Base-by-base conservation (phyloP, 1,284 basidiomycete genomes). In the Puccinia horiana region DNA sequence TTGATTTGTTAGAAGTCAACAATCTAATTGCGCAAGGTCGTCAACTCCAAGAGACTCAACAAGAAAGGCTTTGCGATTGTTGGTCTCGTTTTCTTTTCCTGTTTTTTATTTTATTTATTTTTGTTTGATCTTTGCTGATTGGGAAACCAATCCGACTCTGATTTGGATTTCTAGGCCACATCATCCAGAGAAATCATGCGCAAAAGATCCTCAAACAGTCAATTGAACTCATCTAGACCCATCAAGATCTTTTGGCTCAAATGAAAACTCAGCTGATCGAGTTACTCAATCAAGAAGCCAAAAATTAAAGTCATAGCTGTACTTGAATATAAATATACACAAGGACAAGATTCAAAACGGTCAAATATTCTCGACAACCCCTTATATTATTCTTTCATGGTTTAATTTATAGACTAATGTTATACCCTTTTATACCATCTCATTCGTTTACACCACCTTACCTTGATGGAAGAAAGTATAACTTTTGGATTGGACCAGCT, bases 151-250 rank as follows among this genome's bases (percentile, higher is more conserved):
- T 65, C 32, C 16, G 61, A 63, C 18, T 26, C 35, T 2, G 35
- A 61, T 35, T 61, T 42, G 23, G 37, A 61, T 18, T 61, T 8
- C 32, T 16, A 65, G 35, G 35, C 23, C 12, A 65, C 6, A 8
- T 20, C 18, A 32, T n/a, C 29, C 9, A 42, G 32, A 65, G 37
- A 42, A n/a, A n/a, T 8, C 63, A 32, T 40, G 63, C 63, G 63
- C 9, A 65, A 42, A 65, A 18, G 63, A 65, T 65, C 35, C 37
- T 65, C 37, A 65, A 65, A 42, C 14, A 65, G n/a, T 65, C 63
- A 42, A 42, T 65, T 1, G 63, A 40, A 12, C 63, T 65, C 37
- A 65, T 65, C 20, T 16, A 65, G 20, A n/a, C 63, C 35, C 63
- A 65, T n/a, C 63, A 65, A 65, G 63, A 65, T 32, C 3, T 65